Evolutionary conservation across 495 filamentous ascomycete species (phyloP).

Genomic region (Penicillium alfredii): DNA sequence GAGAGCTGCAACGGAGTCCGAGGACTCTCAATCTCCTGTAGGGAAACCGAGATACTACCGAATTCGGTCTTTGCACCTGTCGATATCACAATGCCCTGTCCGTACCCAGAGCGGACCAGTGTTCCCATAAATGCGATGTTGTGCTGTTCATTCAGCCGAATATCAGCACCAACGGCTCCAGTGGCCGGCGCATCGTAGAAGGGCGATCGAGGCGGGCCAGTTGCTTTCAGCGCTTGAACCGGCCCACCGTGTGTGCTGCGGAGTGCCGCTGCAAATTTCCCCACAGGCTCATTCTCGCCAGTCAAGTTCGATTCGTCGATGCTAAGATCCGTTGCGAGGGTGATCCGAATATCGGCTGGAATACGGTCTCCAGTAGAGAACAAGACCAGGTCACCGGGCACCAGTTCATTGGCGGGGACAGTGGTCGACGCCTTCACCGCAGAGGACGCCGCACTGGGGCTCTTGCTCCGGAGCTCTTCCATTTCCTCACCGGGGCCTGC

Average conservation of each 20-base stretch:
- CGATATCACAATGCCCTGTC: conserved; percentile 90
- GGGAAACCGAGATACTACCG: conserved; percentile 86
- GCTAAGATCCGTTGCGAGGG: conserved; percentile 74
- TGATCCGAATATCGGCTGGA: conserved; percentile 93
- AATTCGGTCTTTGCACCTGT: conserved; percentile 93
- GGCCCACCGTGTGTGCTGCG: conserved; percentile 18
- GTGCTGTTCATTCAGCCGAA: conserved; percentile 58
- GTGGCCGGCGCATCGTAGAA: conserved; percentile 55
- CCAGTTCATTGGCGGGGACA: conserved; percentile 77
- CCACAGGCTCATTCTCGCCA: conserved; percentile 89
- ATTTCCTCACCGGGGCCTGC: conserved; percentile 41
- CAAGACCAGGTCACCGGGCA: conserved; percentile 85
- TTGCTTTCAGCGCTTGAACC: conserved; percentile 19
- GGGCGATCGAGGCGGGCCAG: conserved; percentile 47
- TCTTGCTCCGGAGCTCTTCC: conserved; percentile 31
- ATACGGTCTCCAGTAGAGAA: conserved; percentile 96
- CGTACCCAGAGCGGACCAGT: conserved; percentile 90
- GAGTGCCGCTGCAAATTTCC: conserved; percentile 64
- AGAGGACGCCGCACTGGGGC: conserved; percentile 39
- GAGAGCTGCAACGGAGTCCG: conserved; percentile 87
- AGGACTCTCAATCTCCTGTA: conserved; percentile 91
- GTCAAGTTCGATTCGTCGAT: conserved; percentile 98
- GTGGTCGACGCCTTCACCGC: conserved; percentile 70
- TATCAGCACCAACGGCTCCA: conserved; percentile 58
- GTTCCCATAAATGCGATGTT: conserved; percentile 99